Evolutionary conservation across 2,329 filamentous ascomycete species (phyloP).

Genomic region (Myriosclerotinia curreyana): DNA sequence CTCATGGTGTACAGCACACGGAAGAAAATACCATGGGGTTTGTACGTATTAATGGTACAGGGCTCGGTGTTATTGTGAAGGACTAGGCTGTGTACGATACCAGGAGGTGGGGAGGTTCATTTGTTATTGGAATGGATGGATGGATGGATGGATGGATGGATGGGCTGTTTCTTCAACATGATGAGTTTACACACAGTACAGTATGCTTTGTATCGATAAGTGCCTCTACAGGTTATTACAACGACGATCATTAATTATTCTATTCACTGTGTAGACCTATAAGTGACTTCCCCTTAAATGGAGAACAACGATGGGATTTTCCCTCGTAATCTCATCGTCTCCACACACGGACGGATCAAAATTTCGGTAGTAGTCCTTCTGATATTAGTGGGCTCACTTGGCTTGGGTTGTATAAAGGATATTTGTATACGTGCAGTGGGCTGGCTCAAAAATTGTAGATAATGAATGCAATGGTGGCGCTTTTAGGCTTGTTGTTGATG

Average conservation of each 20-base stretch:
- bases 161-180: not conserved
- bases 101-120: not conserved
- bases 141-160: not conserved
- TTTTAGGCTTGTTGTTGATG: too few species aligned
- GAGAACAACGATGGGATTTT: too few species aligned
- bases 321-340: not conserved
- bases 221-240: not conserved
- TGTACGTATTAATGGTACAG: not conserved
- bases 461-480: too few species aligned
- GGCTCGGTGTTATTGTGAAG: not conserved
- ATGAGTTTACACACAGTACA: not conserved
- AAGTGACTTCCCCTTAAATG: too few species aligned
- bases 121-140: not conserved
- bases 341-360: not conserved
- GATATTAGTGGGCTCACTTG: too few species aligned
- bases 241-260: not conserved
- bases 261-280: not conserved
- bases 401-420: too few species aligned
- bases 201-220: not conserved
- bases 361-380: not conserved
- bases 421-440: too few species aligned
- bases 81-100: not conserved
- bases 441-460: too few species aligned
- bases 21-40: not conserved
- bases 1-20: not conserved